Conservation (phyloP, 169 alveolate species). For the Cryptosporidium sp. region DNA sequence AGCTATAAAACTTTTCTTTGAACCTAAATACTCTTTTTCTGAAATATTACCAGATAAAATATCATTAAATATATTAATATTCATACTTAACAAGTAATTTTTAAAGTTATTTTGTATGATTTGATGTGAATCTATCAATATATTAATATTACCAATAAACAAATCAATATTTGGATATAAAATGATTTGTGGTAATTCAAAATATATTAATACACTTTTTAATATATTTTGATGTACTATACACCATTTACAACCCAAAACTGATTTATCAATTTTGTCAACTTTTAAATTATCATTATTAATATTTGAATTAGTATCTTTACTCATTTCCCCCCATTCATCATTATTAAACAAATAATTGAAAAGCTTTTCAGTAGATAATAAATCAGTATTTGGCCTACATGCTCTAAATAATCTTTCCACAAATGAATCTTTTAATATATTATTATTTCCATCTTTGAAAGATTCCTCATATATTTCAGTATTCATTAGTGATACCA, state of each 20-base stretch:
- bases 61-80: neutral
- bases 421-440: slow-evolving; percentile 28
- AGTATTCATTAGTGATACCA: slow-evolving; percentile 42
- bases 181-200: slow-evolving; percentile 46
- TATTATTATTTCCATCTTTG: neutral
- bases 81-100: slow-evolving; percentile 19
- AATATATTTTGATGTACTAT: slow-evolving; percentile 42
- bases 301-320: neutral
- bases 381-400: slow-evolving; percentile 49
- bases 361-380: slow-evolving; percentile 10
- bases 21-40: neutral
- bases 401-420: slow-evolving; percentile 47
- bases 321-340: neutral
- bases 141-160: slow-evolving; percentile 48
- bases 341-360: slow-evolving; percentile 17
- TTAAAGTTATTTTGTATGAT: slow-evolving; percentile 8
- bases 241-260: slow-evolving; percentile 53
- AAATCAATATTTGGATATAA: slow-evolving; percentile 63
- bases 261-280: neutral
- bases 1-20: neutral
- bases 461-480: slow-evolving; percentile 24
- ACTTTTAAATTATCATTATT: neutral
- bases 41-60: slow-evolving; percentile 26
- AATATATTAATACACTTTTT: slow-evolving; percentile 16
- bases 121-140: slow-evolving; percentile 36